Conservation (phyloP, 2,329 filamentous ascomycete species). For the Dactylellina sp. region DNA sequence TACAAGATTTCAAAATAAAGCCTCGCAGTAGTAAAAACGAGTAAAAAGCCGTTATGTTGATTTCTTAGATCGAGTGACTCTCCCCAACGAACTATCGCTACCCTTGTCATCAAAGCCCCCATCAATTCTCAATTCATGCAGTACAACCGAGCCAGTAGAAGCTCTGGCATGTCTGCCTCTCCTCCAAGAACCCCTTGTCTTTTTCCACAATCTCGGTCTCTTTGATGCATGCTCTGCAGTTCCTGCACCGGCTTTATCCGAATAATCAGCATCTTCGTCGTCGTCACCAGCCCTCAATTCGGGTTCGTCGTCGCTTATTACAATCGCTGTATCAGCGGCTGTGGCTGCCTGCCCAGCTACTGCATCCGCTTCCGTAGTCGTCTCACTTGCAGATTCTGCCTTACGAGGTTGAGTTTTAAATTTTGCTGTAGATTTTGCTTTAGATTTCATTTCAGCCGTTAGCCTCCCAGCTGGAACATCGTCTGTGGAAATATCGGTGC, state of each 20-base stretch:
- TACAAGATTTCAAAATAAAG: too few relatives aligned
- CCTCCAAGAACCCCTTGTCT: conserved; percentile 4
- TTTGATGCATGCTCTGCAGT: conserved; percentile 24
- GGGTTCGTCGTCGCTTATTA: conserved; percentile 39
- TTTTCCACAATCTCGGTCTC: conserved; percentile 33
- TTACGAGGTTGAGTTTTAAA: conserved; percentile 51
- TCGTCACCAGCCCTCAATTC: conserved; percentile 2
- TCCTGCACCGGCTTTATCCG: conserved; percentile 8
- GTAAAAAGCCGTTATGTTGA: conserved; percentile 5
- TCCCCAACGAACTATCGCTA: conserved; percentile 24
- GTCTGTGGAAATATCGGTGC: conserved; percentile 4
- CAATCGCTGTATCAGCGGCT: conserved; percentile 15
- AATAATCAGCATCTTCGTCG: conserved; percentile 15
- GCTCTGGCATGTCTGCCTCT: conserved; percentile 16
- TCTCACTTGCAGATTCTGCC: conserved; percentile 28
- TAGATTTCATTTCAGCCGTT: conserved; percentile 8
- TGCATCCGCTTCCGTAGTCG: neutral
- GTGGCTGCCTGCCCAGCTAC: conserved; percentile 13
- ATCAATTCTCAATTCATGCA: conserved; percentile 31
- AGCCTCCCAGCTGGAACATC: neutral
- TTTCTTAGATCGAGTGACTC: conserved; percentile 44
- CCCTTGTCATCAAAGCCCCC: conserved; percentile 8
- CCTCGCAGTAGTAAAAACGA: neutral
- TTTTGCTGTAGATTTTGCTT: conserved; percentile 22
- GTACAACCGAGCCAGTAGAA: conserved; percentile 5